phyloP scores from a whole-genome alignment of 164 flowering plant species.

The Sedum album region DNA sequence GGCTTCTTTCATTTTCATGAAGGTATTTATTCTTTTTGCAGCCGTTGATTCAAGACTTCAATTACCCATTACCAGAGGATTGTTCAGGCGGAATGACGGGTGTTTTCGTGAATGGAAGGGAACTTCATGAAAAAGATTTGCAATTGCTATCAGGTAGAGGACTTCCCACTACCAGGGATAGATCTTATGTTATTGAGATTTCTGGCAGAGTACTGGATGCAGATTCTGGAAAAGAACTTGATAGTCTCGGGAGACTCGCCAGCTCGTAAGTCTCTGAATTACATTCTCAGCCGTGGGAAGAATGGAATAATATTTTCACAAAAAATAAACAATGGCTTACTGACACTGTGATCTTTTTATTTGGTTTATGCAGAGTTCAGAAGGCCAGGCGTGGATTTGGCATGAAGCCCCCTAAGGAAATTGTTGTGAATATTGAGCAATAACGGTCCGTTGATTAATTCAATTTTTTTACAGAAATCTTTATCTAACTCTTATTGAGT shows the following conservation, averaged over 20 bases:
- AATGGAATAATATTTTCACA: background rate
- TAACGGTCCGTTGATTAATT: constrained; percentile 15
- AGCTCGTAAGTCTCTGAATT: constrained; percentile 74
- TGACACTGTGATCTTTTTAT: background rate
- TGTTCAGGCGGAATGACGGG: constrained; percentile 79
- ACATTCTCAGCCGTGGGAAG: background rate
- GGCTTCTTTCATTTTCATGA: background rate
- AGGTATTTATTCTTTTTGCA: constrained; percentile 28
- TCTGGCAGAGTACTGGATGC: constrained; percentile 74
- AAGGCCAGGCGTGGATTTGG: constrained; percentile 36
- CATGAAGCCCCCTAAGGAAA: constrained; percentile 28
- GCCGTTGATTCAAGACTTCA: constrained; percentile 85
- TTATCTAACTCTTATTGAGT: too few species aligned
- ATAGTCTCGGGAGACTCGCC: constrained; percentile 87
- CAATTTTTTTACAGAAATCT: background rate
- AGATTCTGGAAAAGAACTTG: constrained; percentile 68
- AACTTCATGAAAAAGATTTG: constrained; percentile 79
- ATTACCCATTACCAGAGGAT: constrained; percentile 55
- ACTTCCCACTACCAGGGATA: too few species aligned
- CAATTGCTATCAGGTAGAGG: constrained; percentile 66
- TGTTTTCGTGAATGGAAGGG: constrained; percentile 83
- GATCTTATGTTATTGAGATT: constrained; percentile 63
- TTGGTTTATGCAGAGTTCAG: constrained; percentile 31
- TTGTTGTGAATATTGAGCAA: constrained; percentile 5
- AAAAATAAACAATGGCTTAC: background rate